Evolutionary conservation across 768 basidiomycete species (phyloP), one percentile per base, ranked within the genome.

Genomic region (Xerocomus potaroensis): DNA sequence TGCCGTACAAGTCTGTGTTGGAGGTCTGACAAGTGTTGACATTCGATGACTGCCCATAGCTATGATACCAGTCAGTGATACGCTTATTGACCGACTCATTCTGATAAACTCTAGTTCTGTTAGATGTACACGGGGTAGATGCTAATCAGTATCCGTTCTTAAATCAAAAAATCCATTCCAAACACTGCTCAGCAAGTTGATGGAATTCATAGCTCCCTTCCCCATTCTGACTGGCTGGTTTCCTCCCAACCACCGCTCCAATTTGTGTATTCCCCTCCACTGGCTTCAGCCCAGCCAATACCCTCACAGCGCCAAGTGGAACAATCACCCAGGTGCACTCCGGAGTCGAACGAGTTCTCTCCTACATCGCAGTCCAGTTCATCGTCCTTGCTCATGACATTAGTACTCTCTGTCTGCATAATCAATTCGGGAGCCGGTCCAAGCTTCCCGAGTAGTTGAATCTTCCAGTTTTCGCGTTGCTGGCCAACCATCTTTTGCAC

Each of bases 401-500:
- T 35, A 45, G 53, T 45, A 22, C 34, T 47, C 45, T 50, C 50
- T 38, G 43, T 39, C 45, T 35, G 26, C 15, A 34, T 45, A 40
- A 27, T 33, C 48, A 50, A 51, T 45, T 23, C 24, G 1, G 49
- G 44, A 43, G 14, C 41, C 8, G 44, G 54, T 36, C n/a, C n/a
- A 37, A 55, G 43, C 43, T 38, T 55, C 14, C 63, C 64, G 1
- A 59, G 47, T 2, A 72, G 48, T 24, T 48, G 50, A 22, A 72
- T 56, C 24, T 37, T 50, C 72, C 71, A 71, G 35, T 62, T 61
- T 26, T 26, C 50, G 24, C 55, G 46, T 9, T 18, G 58, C 42
- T 51, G 51, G 35, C 44, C 42, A 8, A 58, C 46, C 47, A 52
- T 50, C 40, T 36, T 61, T 43, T 37, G 51, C 21, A 68, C 26